Evolutionary conservation across 2,329 filamentous ascomycete genomes (phyloP), one percentile per base, ranked within the genome.

Genomic region (Coniosporium tulheliwenetii): DNA sequence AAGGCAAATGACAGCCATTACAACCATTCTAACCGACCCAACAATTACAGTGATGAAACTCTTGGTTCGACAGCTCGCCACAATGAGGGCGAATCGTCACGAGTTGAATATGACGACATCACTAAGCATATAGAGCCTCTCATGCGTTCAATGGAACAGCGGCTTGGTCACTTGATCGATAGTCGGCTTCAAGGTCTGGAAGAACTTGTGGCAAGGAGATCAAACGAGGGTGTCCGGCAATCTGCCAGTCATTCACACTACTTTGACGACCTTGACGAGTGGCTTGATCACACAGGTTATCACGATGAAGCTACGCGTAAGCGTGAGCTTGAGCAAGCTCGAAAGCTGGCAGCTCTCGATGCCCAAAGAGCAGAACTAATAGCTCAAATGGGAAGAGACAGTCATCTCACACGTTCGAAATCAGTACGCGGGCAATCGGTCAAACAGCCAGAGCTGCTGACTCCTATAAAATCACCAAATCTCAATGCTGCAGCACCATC

Each of bases 201-300:
- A 41, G 30, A 41, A 30, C 32, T 7, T 40, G 16, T 26, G 19
- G 19, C 19, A 26, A 39, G 14, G 38, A 29, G 15, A 29, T 36
- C 26, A 43, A 48, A 41, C 42, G 50, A 26, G 45, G 45, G 45
- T 2, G 30, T 4, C 31, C 5, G n/a, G 30, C 10, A n/a, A 10
- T 16, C 29, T 29, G 39, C 41, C 30, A 37, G 29, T 19, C 13
- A 40, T 14, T 39, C 34, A 45, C 40, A 48, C 1, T 56, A 56
- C 44, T 56, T 57, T 43, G 50, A 54, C 45, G 60, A 63, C 47
- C 51, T 63, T n/a, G 48, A 53, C 38, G 51, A 58, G 31, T 63
- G 60, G 60, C 54, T 63, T 33, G 54, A 60, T 38, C 44, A 61
- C 41, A 63, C 60, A 32, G 58, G 59, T 26, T 63, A 55, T 42